A percentile compares a stretch with the other conserved stretches of the same genome.
Conservation (phyloP, 495 filamentous ascomycete species). For the Haplographium delicatum region DNA sequence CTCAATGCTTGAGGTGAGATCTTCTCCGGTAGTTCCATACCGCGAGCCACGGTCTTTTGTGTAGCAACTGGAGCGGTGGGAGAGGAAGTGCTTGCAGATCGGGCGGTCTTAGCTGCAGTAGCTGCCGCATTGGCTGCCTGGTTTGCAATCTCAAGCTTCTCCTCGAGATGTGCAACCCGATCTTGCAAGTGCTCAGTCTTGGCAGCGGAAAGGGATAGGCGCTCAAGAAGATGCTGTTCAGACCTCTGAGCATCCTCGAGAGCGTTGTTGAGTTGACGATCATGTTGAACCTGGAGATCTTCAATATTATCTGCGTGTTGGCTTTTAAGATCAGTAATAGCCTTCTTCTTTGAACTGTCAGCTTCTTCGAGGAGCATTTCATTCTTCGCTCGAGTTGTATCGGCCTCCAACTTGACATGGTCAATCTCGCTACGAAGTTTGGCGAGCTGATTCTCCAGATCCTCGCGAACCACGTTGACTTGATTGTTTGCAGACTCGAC, state of each 20-base stretch:
- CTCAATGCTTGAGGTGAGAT: constrained; percentile 90
- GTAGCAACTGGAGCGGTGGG: constrained; percentile 28
- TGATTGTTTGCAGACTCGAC: constrained; percentile 76
- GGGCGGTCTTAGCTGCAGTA: constrained; percentile 65
- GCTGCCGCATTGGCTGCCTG: constrained; percentile 85
- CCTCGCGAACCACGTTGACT: constrained; percentile 70
- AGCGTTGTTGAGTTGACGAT: constrained; percentile 63
- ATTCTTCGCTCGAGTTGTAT: constrained; percentile 65
- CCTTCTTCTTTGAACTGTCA: constrained; percentile 53
- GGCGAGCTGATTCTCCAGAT: constrained; percentile 67
- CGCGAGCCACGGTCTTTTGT: constrained; percentile 37
- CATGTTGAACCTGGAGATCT: constrained; percentile 61
- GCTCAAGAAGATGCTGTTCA: constrained; percentile 63
- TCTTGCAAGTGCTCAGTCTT: constrained; percentile 78
- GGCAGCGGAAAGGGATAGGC: constrained; percentile 68
- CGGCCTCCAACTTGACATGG: constrained; percentile 63
- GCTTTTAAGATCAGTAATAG: constrained; percentile 60
- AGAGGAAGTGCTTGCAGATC: constrained; percentile 19
- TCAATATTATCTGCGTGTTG: constrained; percentile 71
- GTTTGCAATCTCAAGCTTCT: constrained; percentile 85
- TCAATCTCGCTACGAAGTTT: constrained; percentile 67
- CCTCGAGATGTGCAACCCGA: constrained; percentile 73
- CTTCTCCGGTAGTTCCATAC: constrained; percentile 65
- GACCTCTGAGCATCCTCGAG: constrained; percentile 66
- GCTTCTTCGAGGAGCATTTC: constrained; percentile 77